Base-by-base conservation (phyloP, 2,329 filamentous ascomycete genomes). In the Dothideomycetes sp. region DNA sequence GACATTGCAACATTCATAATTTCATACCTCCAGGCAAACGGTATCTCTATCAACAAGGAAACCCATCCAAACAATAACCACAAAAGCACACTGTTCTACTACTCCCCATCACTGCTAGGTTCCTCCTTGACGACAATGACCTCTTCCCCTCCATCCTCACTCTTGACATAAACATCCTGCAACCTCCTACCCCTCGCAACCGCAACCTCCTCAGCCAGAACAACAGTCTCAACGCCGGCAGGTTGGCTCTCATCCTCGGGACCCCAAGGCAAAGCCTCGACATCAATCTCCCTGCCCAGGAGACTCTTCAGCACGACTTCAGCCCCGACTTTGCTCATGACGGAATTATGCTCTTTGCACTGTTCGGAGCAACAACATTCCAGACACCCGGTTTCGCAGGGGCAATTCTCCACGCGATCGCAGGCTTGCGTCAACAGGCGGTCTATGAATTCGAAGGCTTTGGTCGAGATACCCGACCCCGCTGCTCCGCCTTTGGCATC, bases 371-470 rank as follows among this genome's bases (percentile, higher is more conserved):
- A 86, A 30, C 93, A 87, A 61, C 91, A 98, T 60, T 94, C 89
- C 16, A 89, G 64, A 61, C 91, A 96, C 0, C 91, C 91, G 44
- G 82, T 75, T 9, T 77, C 62, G 54, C 88, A 96, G 27, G 70
- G 65, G 53, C 91, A 98, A 1, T 68, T 70, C 54, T 84, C 78
- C 5, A 96, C 78, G 6, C 91, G 71, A 43, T 76, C 70, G 25
- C 91, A 72, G 0, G 88, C 89, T 55, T 88, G 81, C 15, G 67
- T 66, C 1, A 96, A 70, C 23, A 96, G 65, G 23, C 82, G 59
- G 53, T 94, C 86, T 15, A 94, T 71, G 54, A 94, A 93, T 53
- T 96, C 89, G 54, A 96, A 96, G 0, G 87, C 89, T 57, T 94
- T 95, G 27, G 82, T 84, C 47, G 82, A 86, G 51, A 95, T 93